These are phyloP conservation scores for Microstegium vimineum DNA, from an alignment of 176 grass and related monocot genomes.

Conservation along the genomic window DNA sequence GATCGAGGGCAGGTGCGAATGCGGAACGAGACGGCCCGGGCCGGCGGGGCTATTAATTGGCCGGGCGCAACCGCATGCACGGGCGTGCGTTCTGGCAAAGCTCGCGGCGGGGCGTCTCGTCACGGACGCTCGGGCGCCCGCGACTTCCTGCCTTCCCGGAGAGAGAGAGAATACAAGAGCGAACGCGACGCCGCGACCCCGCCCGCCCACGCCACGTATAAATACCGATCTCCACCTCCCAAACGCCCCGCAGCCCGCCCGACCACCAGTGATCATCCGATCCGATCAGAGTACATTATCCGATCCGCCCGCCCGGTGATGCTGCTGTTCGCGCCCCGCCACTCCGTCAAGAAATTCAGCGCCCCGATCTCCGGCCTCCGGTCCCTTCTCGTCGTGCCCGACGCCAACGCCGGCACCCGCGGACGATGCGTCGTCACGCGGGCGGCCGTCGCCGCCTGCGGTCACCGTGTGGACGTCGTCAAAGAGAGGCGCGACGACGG, in stretches of 20 bases:
- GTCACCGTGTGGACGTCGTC: no score
- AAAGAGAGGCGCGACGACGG: background rate
- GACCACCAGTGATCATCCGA: background rate
- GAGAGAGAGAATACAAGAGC: background rate
- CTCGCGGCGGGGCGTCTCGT: background rate
- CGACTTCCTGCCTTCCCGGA: slow-evolving; percentile 21
- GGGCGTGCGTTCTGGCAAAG: slow-evolving; percentile 20
- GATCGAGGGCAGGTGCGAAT: background rate
- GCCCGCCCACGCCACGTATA: slow-evolving; percentile 32
- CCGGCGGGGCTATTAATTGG: slow-evolving; percentile 20
- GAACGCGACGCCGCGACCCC: background rate
- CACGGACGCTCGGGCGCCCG: slow-evolving; percentile 8
- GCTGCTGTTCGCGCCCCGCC: background rate
- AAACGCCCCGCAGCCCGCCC: no score
- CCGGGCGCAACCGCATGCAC: background rate
- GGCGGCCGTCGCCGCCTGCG: background rate
- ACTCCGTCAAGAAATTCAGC: slow-evolving; percentile 15
- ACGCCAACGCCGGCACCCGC: background rate
- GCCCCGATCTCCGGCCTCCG: slow-evolving; percentile 16
- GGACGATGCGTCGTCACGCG: background rate
- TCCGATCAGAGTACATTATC: background rate
- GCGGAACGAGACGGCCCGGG: background rate
- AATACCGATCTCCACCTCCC: background rate
- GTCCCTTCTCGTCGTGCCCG: slow-evolving; percentile 21
- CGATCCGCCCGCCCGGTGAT: background rate